Base-by-base conservation (phyloP, 148 eudicot genomes). In the Amaranthus cruentus region DNA sequence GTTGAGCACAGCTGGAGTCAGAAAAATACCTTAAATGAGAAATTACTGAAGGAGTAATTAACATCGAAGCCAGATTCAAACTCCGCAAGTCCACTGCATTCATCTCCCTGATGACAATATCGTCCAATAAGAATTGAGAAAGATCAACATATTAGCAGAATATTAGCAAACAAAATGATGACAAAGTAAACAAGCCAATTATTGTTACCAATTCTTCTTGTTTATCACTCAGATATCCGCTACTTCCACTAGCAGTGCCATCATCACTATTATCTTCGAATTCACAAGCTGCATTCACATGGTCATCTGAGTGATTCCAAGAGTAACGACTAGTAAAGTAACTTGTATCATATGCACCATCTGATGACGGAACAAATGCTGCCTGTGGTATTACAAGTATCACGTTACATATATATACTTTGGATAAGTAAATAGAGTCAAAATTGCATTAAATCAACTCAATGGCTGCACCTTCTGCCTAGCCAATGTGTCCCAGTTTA, bases 401-500 rank as follows among this genome's bases (percentile, higher is more conserved):
- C 72, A 75, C 60, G 63, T 63, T 62, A 9, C 38, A 28, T 54
- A 57, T 55, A 71, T 18, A 14, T 21, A 61, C 48, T 78, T 4
- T 70, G 13, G 9, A 66, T 75, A 54, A 43, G 63, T 47, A 49
- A 47, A 55, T n/a, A 54, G 9, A 61, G 62, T 9, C 2, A 42
- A 15, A 76, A 66, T 56, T 21, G 7, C 6, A 10, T 4, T 60
- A 51, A 38, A 71, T 54, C 2, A 21, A 47, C 46, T 56, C 43
- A 54, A 57, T 48, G 65, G 21, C n/a, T 14, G 72, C 58, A 96
- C 99, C 97, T 96, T 96, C 81, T 96, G 99, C 74, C 99, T 90
- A 50, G 95, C 99, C 72, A 96, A 95, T 9, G 99, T 96, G 76
- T 96, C 94, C 99, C 99, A 96, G 76, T 96, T 96, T 57, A 92